Evolutionary conservation across 73 alveolate species (phyloP).

Genomic region (Paramecium tetraurelia): DNA sequence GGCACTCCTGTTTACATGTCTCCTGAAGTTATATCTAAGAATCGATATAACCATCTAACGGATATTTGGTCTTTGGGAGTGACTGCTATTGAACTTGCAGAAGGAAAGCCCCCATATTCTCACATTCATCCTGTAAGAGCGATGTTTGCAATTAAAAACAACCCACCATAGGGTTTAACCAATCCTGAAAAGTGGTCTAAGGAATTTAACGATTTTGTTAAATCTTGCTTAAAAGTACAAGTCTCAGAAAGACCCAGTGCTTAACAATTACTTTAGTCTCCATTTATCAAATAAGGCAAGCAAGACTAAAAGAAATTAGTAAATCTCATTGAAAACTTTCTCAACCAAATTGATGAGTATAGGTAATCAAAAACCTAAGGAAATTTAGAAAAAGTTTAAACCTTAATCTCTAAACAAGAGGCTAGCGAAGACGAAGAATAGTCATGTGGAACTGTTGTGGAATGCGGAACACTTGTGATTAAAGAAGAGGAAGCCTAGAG

Average conservation of each 20-base stretch:
- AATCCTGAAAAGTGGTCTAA: constrained; percentile 88
- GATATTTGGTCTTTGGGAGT: constrained; percentile 91
- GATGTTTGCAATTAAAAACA: constrained; percentile 88
- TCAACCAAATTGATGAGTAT: background rate
- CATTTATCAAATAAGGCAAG: constrained; percentile 68
- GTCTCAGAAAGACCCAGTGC: constrained; percentile 95
- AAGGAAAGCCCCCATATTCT: constrained; percentile 98
- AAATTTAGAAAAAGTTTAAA: background rate
- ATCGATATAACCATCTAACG: constrained; percentile 64
- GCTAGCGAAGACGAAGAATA: constrained; percentile 17
- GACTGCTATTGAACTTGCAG: constrained; percentile 97
- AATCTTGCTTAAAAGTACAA: constrained; percentile 84
- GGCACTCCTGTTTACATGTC: constrained; percentile 77
- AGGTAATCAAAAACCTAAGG: background rate
- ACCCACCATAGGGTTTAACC: constrained; percentile 91
- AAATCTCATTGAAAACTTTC: background rate
- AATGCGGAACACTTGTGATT: constrained; percentile 27
- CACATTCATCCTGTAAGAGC: constrained; percentile 90
- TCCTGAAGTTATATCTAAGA: constrained; percentile 69
- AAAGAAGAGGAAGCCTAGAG: background rate
- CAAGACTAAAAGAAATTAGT: constrained; percentile 21
- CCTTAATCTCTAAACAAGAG: background rate
- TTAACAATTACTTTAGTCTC: constrained; percentile 85
- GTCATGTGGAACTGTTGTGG: constrained; percentile 47
- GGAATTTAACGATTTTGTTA: constrained; percentile 94